A percentile compares a stretch with the other conserved stretches of the same genome.
Evolutionary conservation across 208 protist genomes (phyloP).

Genomic region (Trypanosoma rangeli): DNA sequence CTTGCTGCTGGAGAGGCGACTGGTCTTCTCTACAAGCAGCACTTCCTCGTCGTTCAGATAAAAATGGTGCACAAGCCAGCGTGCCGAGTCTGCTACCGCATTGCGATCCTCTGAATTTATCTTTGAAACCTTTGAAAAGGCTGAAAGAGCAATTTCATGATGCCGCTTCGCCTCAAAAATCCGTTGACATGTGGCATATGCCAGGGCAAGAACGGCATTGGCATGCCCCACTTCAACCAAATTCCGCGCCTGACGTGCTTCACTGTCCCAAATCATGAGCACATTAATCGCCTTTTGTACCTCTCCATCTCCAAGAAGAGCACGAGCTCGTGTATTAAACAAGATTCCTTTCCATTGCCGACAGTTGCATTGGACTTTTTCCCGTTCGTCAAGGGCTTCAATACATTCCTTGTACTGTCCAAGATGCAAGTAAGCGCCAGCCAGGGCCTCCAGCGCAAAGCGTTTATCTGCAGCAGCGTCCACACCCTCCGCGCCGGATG

Average conservation of each 20-base stretch:
- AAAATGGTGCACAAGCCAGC: slow-evolving; percentile 84
- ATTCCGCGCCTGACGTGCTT: slow-evolving; percentile 60
- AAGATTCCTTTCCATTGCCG: slow-evolving; percentile 62
- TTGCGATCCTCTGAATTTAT: slow-evolving; percentile 39
- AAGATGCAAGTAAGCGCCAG: slow-evolving; percentile 79
- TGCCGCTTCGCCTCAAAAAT: slow-evolving; percentile 60
- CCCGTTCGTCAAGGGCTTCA: slow-evolving; percentile 65
- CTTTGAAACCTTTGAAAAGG: slow-evolving; percentile 39
- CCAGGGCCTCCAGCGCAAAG: slow-evolving; percentile 80
- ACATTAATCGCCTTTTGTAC: slow-evolving; percentile 71
- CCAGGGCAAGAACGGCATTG: slow-evolving; percentile 59
- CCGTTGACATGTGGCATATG: slow-evolving; percentile 53
- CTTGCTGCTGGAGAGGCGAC: slow-evolving; percentile 15
- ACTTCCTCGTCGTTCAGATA: slow-evolving; percentile 78
- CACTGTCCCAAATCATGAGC: slow-evolving; percentile 64
- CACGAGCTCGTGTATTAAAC: slow-evolving; percentile 72
- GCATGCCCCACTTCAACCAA: slow-evolving; percentile 71
- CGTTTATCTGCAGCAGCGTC: slow-evolving; percentile 66
- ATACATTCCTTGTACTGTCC: slow-evolving; percentile 81
- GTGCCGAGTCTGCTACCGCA: slow-evolving; percentile 62
- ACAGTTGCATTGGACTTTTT: slow-evolving; percentile 83
- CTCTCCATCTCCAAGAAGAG: slow-evolving; percentile 66
- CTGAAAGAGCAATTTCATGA: slow-evolving; percentile 60
- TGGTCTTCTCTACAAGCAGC: slow-evolving; percentile 28
- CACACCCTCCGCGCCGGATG: slow-evolving; percentile 60